Evolutionary conservation across 2,329 filamentous ascomycete species (phyloP).

Genomic region (Aspergillus pseudotamarii): DNA sequence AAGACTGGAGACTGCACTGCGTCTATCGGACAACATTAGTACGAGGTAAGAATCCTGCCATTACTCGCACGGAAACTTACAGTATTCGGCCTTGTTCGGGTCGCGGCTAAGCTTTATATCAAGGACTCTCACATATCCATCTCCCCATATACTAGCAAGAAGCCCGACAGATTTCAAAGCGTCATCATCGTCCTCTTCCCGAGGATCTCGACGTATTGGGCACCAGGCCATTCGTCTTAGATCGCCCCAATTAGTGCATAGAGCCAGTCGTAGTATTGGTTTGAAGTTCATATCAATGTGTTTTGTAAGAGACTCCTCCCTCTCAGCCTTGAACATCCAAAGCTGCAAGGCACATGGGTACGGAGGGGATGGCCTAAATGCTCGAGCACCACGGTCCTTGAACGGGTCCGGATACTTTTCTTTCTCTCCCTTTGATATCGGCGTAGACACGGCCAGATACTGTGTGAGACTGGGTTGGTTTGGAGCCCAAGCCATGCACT

Average conservation of each 20-base stretch:
- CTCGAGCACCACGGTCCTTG: conserved; percentile 43
- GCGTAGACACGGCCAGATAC: conserved; percentile 57
- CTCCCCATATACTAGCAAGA: conserved; percentile 60
- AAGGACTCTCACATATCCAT: conserved; percentile 59
- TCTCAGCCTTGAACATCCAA: conserved; percentile 56
- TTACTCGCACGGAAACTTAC: conserved; percentile 24
- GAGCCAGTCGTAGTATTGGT: conserved; percentile 52
- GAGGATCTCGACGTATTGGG: conserved; percentile 44
- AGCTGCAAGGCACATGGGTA: conserved; percentile 59
- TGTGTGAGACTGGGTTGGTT: conserved; percentile 51
- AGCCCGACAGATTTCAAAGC: conserved; percentile 49
- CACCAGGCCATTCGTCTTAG: conserved; percentile 61
- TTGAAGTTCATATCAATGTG: conserved; percentile 46
- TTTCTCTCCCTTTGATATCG: conserved; percentile 43
- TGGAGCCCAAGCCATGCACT: conserved; percentile 54
- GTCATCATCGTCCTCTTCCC: conserved; percentile 33
- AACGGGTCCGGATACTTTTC: conserved; percentile 29
- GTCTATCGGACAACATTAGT: conserved; percentile 29
- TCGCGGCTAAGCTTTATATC: conserved; percentile 47
- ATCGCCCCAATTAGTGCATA: conserved; percentile 62
- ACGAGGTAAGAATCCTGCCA: too few relatives aligned
- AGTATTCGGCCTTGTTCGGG: conserved; percentile 33
- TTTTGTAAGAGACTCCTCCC: conserved; percentile 32
- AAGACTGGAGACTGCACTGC: conserved; percentile 53
- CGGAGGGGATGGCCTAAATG: conserved; percentile 54